Conservation (phyloP, 31 red algal genomes). For the Odonthalia washingtoniensis region DNA sequence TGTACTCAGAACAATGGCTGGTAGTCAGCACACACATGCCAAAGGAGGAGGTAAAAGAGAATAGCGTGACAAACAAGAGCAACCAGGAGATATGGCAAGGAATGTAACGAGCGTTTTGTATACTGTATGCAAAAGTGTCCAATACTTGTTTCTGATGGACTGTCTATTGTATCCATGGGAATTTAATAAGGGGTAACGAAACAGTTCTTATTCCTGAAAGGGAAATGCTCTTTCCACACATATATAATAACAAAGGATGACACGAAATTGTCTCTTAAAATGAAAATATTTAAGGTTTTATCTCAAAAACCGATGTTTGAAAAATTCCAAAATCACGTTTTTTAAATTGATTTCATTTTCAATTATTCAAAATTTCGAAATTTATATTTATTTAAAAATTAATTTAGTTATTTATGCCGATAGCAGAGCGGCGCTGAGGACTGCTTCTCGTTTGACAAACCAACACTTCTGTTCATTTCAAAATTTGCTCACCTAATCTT, state of each 20-base stretch:
- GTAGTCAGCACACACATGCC: no score
- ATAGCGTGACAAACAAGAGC: no score
- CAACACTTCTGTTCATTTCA: background rate
- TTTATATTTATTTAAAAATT: no score
- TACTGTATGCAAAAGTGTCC: no score
- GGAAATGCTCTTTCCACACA: no score
- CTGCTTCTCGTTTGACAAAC: background rate
- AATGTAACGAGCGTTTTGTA: no score
- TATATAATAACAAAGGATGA: background rate
- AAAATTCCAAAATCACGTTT: background rate
- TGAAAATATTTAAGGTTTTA: background rate
- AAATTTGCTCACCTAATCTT: background rate
- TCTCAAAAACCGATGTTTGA: background rate
- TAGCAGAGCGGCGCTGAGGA: background rate
- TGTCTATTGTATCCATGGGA: no score
- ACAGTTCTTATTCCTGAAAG: background rate
- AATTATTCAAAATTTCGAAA: background rate
- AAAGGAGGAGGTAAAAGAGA: no score
- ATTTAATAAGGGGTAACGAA: no score
- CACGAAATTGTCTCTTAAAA: background rate
- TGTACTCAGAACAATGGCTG: no score
- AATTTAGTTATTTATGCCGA: background rate
- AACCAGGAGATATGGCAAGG: no score
- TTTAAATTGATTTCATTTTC: background rate
- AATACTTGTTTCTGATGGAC: no score